These are phyloP conservation scores for Acorus calamus DNA, from an alignment of 106 monocot species.

Conservation along the genomic window DNA sequence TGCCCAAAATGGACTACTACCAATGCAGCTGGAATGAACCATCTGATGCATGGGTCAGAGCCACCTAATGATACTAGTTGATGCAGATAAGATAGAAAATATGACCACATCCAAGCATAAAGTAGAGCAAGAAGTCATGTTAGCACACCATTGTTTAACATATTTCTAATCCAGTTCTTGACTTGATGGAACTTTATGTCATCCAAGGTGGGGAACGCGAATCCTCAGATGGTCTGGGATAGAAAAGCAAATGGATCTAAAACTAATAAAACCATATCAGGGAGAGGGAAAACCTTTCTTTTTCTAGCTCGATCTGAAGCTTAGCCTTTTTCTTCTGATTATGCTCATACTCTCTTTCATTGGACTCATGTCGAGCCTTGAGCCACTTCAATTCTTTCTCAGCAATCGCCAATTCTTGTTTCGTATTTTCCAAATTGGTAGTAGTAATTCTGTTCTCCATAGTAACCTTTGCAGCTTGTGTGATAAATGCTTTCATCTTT, in stretches of 20 bases:
- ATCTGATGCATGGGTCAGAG: no score
- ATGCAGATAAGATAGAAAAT: no score
- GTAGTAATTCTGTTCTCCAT: conserved; percentile 48
- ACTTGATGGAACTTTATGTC: no score
- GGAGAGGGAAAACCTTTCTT: conserved; percentile 49
- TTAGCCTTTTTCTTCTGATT: conserved; percentile 50
- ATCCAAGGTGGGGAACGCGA: no score
- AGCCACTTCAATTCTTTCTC: conserved; percentile 88
- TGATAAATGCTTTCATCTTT: conserved; percentile 61
- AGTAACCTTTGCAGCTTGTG: conserved; percentile 63
- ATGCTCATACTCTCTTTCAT: conserved; percentile 64
- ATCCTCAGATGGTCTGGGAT: background rate
- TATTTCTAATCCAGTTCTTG: no score
- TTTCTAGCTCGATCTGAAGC: conserved; percentile 50
- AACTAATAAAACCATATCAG: background rate
- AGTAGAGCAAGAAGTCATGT: no score
- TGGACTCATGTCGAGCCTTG: conserved; percentile 39
- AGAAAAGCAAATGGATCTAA: background rate
- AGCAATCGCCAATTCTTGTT: conserved; percentile 49
- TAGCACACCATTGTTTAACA: no score
- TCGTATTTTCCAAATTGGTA: conserved; percentile 46
- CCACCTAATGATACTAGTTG: no score
- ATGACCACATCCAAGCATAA: no score
- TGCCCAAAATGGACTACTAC: no score
- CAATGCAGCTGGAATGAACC: no score